Evolutionary conservation across 495 filamentous ascomycete species (phyloP), one percentile per base, ranked within the genome.

Genomic region (Aspergillus conjunctus): DNA sequence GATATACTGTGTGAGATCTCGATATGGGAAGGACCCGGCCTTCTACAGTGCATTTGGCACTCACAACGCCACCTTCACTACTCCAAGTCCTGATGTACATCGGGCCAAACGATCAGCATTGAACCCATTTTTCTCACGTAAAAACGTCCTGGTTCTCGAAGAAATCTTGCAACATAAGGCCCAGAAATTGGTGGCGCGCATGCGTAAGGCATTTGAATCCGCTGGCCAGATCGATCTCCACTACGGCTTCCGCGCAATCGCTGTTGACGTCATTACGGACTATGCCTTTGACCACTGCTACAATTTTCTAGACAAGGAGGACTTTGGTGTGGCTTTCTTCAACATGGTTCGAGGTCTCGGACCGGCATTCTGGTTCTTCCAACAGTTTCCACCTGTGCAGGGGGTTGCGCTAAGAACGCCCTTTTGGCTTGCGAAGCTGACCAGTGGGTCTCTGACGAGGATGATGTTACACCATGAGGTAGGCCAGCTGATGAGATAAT

Each of bases 261-360:
- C 78, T n/a, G 66, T 68, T 18, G 79, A 81, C 54, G 66, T 81
- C 45, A 72, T 81, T 33, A 77, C 72, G 21, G 71, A 77, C 55
- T 81, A 79, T 59, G 66, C 72, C 1, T 79, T 81, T 52, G 73
- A 63, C 12, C 26, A 63, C 4, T 61, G 31, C 26, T 66, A 60
- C 44, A 43, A 70, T 34, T 68, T 63, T 20, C 44, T 71, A 32
- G 63, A 56, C 21, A n/a, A 39, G n/a, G 37, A 53, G 0, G 58
- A 62, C 22, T 66, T 71, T 57, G 68, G 66, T 1, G 20, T 58
- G 1, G 58, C 39, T 0, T 71, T 68, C 37, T 66, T 66, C 26
- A 44, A 66, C 33, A 57, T 64, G 58, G 54, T 66, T 20, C 39
- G 56, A 0, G 58, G 53, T 1, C 51, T 66, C 33, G 68, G 60